Conservation (phyloP, 192 early-diverging fungal genomes). For the Coemansia guatemalensis region DNA sequence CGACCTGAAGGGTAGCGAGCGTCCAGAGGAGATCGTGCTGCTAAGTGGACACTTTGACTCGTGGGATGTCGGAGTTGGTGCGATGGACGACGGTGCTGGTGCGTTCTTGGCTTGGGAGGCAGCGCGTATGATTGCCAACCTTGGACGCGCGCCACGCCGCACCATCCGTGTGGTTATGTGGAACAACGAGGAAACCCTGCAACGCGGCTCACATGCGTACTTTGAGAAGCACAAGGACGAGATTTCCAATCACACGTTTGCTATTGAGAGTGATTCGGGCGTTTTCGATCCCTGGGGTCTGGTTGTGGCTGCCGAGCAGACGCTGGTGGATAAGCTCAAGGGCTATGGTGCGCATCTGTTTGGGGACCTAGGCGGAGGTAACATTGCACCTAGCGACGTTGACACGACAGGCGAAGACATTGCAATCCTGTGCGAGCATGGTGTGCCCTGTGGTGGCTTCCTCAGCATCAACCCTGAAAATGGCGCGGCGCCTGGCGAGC, state of each 20-base stretch:
- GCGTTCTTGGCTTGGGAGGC: conserved; percentile 57
- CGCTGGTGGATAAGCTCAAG: conserved; percentile 22
- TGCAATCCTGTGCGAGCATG: conserved; percentile 53
- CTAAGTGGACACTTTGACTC: conserved; percentile 61
- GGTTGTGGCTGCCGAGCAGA: conserved; percentile 39
- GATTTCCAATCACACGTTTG: conserved; percentile 48
- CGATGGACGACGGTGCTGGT: conserved; percentile 62
- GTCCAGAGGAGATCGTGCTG: conserved; percentile 55
- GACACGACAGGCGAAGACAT: conserved; percentile 56
- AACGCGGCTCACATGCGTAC: conserved; percentile 58
- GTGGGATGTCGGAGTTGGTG: conserved; percentile 59
- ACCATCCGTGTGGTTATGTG: conserved; percentile 64
- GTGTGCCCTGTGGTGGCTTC: conserved; percentile 59
- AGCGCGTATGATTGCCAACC: conserved; percentile 32
- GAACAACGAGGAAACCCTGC: conserved; percentile 62
- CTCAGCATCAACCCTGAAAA: conserved; percentile 52
- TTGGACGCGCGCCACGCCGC: conserved; percentile 46
- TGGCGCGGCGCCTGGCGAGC: conserved; percentile 29
- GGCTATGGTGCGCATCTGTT: conserved; percentile 44
- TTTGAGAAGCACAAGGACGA: conserved; percentile 44
- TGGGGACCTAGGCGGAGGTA: conserved; percentile 37
- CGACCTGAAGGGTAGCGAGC: conserved; percentile 55
- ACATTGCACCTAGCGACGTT: conserved; percentile 34
- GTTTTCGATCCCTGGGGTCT: conserved; percentile 66
- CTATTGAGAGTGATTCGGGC: conserved; percentile 62